Percentiles rank a stretch among this genome's conserved stretches.
phyloP scores from a whole-genome alignment of 805 yeast species.

The Helenozyma rhizophorensis region DNA sequence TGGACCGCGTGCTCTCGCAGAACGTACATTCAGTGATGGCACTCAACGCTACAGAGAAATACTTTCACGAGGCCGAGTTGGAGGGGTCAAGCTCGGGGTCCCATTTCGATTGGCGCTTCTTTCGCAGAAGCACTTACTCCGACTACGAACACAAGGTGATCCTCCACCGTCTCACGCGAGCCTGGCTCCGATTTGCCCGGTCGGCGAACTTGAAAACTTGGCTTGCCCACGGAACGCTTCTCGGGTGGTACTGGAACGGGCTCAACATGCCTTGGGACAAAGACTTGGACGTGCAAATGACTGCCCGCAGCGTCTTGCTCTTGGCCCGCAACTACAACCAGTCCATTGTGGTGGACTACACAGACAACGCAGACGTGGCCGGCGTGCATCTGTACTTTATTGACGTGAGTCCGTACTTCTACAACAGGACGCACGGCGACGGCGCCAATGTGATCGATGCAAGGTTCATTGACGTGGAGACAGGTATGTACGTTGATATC shows the following conservation, averaged over 20 bases:
- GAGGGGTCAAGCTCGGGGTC: slow-evolving; percentile 4
- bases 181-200: slow-evolving; percentile 47
- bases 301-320: slow-evolving; percentile 42
- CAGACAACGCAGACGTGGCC: slow-evolving; percentile 49
- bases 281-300: slow-evolving; percentile 63
- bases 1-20: not conserved
- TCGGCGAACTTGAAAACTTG: slow-evolving; percentile 48
- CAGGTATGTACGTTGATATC: slow-evolving; percentile 21
- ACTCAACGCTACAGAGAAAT: slow-evolving; percentile 2
- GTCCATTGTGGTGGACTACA: slow-evolving; percentile 13
- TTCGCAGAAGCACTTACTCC: slow-evolving; percentile 9
- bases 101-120: slow-evolving; percentile 23
- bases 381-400: slow-evolving; percentile 13
- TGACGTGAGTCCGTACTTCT: slow-evolving; percentile 13
- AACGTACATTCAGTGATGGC: no score
- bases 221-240: slow-evolving; percentile 64
- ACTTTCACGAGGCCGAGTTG: slow-evolving; percentile 13
- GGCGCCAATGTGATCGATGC: slow-evolving; percentile 31
- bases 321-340: slow-evolving; percentile 48
- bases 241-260: slow-evolving; percentile 66
- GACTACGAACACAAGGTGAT: slow-evolving; percentile 24
- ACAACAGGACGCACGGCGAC: slow-evolving; percentile 4
- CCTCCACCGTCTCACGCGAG: slow-evolving; percentile 47
- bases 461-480: slow-evolving; percentile 30
- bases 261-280: slow-evolving; percentile 62